phyloP scores from a whole-genome alignment of 225 moss, liverwort and hornwort genomes.

The Rhytidiadelphus loreus region DNA sequence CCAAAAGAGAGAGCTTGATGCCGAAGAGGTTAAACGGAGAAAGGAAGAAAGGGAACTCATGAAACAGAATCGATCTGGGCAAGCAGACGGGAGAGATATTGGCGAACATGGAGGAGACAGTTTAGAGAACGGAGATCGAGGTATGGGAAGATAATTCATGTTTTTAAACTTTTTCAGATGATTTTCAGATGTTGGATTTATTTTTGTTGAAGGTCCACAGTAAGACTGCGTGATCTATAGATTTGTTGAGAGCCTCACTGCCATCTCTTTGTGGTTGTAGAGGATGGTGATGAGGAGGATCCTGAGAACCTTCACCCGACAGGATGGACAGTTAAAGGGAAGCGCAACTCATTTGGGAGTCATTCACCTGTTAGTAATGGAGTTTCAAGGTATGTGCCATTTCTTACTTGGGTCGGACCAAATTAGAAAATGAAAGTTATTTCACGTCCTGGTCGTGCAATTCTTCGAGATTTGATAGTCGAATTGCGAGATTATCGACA shows the following conservation, averaged over 20 bases:
- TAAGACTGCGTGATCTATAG: not conserved
- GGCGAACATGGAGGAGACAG: conserved; percentile 30
- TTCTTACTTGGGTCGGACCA: no score
- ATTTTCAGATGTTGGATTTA: not conserved
- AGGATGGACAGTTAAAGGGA: conserved; percentile 93
- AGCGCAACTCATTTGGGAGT: conserved; percentile 61
- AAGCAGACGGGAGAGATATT: conserved; percentile 18
- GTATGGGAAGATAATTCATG: not conserved
- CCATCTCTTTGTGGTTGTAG: conserved; percentile 15
- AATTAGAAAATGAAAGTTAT: not conserved
- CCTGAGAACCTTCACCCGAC: conserved; percentile 45
- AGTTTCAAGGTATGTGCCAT: conserved; percentile 19
- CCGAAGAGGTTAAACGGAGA: conserved; percentile 58
- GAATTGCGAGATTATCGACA: not conserved
- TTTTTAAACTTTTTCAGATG: not conserved
- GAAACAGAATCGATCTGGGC: conserved; percentile 50
- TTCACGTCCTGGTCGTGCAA: not conserved
- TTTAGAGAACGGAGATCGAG: conserved; percentile 36
- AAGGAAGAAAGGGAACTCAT: conserved; percentile 54
- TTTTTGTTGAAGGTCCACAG: not conserved
- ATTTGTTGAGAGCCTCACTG: not conserved
- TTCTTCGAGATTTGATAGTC: not conserved
- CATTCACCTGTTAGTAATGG: conserved; percentile 65
- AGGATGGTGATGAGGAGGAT: conserved; percentile 42
- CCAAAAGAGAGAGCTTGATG: conserved; percentile 74